phyloP scores from a whole-genome alignment of 2,329 filamentous ascomycete species.

The Cladobotryum mycophilum region DNA sequence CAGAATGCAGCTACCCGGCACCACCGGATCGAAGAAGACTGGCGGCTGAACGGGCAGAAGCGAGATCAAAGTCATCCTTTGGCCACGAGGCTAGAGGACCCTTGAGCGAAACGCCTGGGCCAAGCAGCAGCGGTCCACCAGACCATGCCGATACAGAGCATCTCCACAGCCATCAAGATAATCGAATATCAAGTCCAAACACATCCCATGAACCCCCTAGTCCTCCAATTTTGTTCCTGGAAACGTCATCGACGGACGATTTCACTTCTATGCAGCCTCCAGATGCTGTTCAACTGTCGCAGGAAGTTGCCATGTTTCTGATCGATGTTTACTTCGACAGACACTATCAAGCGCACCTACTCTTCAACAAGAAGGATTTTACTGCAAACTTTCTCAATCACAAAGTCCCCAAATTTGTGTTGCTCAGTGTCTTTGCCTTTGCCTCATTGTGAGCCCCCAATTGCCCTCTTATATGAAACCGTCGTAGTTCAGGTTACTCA shows the following conservation, averaged over 20 bases:
- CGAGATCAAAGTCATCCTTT: not conserved
- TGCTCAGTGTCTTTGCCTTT: not conserved
- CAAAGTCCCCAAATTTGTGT: not conserved
- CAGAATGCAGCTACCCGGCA: not conserved
- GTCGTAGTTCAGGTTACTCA: not conserved
- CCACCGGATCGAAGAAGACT: not conserved
- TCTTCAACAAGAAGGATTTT: not conserved
- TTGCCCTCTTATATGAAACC: not conserved
- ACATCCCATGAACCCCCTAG: not conserved
- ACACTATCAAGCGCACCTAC: not conserved
- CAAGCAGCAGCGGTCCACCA: not conserved
- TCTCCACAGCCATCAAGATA: not conserved
- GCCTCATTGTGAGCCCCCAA: not conserved
- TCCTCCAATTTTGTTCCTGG: not conserved
- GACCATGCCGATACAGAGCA: not conserved
- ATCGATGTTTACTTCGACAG: not conserved
- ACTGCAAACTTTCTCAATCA: not conserved
- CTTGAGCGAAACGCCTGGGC: not conserved
- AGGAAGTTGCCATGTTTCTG: not conserved
- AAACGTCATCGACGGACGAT: not conserved
- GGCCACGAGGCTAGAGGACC: too few relatives aligned
- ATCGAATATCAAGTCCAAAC: not conserved
- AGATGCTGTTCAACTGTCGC: not conserved
- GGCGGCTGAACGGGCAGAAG: not conserved
- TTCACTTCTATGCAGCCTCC: not conserved